A percentile compares a stretch with the other conserved stretches of the same genome.
phyloP scores from a whole-genome alignment of 768 basidiomycete species.

The Kwoniella bestiolae region DNA sequence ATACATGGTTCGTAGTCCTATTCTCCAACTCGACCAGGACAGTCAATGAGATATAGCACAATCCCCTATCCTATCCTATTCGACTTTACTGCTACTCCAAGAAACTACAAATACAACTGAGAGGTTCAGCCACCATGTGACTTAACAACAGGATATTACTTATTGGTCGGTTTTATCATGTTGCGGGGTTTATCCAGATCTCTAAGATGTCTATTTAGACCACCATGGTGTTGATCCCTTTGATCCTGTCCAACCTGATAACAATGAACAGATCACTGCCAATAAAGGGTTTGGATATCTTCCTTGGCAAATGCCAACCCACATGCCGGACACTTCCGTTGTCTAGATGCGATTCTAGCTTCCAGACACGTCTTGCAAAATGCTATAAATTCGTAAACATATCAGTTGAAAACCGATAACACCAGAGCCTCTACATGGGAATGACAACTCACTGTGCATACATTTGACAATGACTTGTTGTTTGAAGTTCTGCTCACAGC shows the following conservation, averaged over 20 bases:
- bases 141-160: too few species aligned
- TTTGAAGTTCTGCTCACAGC: slow-evolving; percentile 77
- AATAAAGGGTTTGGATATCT: slow-evolving; percentile 74
- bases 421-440: neutral
- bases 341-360: slow-evolving; percentile 81
- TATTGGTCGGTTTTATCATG: too few species aligned
- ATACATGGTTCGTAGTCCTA: too few species aligned
- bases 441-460: slow-evolving; percentile 77
- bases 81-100: too few species aligned
- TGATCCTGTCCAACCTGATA: neutral
- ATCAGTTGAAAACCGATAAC: slow-evolving; percentile 4
- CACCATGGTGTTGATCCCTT: too few species aligned
- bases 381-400: slow-evolving; percentile 61
- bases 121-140: too few species aligned
- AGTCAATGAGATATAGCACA: too few species aligned
- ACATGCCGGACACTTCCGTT: slow-evolving; percentile 93
- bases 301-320: slow-evolving; percentile 77
- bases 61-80: too few species aligned
- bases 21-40: too few species aligned
- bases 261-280: slow-evolving; percentile 60
- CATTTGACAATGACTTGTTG: slow-evolving; percentile 83
- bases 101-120: too few species aligned
- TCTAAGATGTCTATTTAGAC: too few species aligned
- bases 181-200: too few species aligned
- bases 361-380: slow-evolving; percentile 75